A percentile compares a stretch with the other conserved stretches of the same genome.
phyloP scores from a whole-genome alignment of 2,329 filamentous ascomycete genomes.

The Parasarocladium wereldwijsianum region DNA sequence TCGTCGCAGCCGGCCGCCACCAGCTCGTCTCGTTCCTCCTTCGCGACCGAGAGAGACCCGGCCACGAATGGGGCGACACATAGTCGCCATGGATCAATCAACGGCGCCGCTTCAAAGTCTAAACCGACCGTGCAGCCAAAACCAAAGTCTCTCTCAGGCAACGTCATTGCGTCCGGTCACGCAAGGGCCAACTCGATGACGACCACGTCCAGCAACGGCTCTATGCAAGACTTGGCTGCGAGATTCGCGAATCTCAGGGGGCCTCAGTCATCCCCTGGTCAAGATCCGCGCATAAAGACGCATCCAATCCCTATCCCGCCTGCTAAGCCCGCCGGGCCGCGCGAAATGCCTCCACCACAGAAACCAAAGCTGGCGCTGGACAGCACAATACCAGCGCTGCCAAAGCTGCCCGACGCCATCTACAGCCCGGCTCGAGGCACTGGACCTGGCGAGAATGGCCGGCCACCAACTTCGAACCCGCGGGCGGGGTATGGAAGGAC shows the following conservation, averaged over 20 bases:
- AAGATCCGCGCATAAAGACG: constrained; percentile 38
- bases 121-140: constrained; percentile 48
- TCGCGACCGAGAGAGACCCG: constrained; percentile 1
- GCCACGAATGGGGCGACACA: constrained; percentile 6
- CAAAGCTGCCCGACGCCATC: constrained; percentile 59
- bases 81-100: constrained; percentile 3
- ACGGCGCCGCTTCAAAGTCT: constrained; percentile 14
- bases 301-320: constrained; percentile 24
- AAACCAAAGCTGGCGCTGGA: constrained; percentile 33
- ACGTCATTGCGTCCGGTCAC: constrained; percentile 24
- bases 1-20: constrained; percentile 8
- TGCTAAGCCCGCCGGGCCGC: constrained; percentile 27
- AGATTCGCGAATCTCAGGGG: constrained; percentile 44
- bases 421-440: constrained; percentile 67
- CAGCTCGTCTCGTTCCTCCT: constrained; percentile 7
- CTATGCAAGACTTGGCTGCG: constrained; percentile 31
- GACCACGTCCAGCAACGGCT: constrained; percentile 12
- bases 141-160: constrained; percentile 50
- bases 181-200: constrained; percentile 13
- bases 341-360: constrained; percentile 33
- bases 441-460: constrained; percentile 47
- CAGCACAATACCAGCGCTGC: constrained; percentile 40
- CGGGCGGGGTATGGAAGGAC: constrained; percentile 48
- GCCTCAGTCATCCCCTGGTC: constrained; percentile 22
- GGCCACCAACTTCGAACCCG: constrained; percentile 49